Evolutionary conservation across 2,329 filamentous ascomycete genomes (phyloP), one percentile per base, ranked within the genome.

Genomic region (Penicillium sp.): DNA sequence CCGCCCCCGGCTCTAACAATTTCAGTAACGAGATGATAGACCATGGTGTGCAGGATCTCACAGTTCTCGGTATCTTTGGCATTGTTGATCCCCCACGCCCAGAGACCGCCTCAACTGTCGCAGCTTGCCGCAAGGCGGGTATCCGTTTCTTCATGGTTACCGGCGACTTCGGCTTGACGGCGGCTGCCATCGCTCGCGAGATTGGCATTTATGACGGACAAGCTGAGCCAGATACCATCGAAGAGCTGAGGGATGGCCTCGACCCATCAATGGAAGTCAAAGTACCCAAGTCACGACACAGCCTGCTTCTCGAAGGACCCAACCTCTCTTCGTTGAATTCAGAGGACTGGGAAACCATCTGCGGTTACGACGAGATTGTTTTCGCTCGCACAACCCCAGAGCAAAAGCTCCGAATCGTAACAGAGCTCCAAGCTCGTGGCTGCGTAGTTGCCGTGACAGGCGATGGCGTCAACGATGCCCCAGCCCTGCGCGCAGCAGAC

Each of bases 291-390:
- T 64, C 68, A 3, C 71, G 74, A 9, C 72, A 74, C 9, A 82
- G 85, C 8, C 82, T 90, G 44, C 82, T 89, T 15, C 75, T 90
- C 13, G 86, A 82, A 42, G 88, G 87, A 0, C 77, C 82, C 0
- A 86, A 91, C 51, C 77, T 92, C 29, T 82, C 87, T 25, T 78
- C 79, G 0, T 77, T 92, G 13, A 86, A 82, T 50, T 82, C 86
- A 6, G 68, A 80, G 45, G 86, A 91, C 67, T 92, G 89, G 89
- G 79, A 86, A 54, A 76, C 78, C 13, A 76, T 92, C 2, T 82
- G 79, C 58, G 70, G 72, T 9, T 82, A 82, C 49, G 73, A 78
- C n/a, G 81, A 83, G 60, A 79, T 76, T 38, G 74, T 77, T 21
- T 77, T 77, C 50, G 75, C 73, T 10, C 73, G 75, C 16, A 76